Conservation (phyloP, 495 filamentous ascomycete species). For the Saxophila tyrrhenica region DNA sequence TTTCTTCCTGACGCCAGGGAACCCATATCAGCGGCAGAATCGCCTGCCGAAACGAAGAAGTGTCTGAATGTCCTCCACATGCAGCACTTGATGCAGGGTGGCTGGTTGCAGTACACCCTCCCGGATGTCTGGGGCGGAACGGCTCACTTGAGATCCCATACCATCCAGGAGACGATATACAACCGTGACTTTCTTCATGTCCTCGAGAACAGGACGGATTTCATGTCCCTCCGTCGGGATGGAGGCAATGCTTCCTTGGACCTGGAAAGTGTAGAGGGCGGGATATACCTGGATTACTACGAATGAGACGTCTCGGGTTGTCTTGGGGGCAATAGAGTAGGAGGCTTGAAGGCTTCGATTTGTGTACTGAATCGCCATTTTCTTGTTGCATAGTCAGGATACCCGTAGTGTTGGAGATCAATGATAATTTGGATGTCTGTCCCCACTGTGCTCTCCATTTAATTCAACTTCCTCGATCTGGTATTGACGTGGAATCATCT, state of each 20-base stretch:
- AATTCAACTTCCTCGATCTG: no score
- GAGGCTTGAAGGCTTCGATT: no score
- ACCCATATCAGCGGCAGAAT: neutral
- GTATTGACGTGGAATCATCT: no score
- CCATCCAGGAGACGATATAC: no score
- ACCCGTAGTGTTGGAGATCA: no score
- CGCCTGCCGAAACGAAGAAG: neutral
- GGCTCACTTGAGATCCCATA: neutral
- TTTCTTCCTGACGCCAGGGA: neutral
- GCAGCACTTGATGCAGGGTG: no score
- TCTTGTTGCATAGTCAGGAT: no score
- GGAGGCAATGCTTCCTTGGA: neutral
- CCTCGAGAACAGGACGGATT: neutral
- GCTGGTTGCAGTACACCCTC: neutral
- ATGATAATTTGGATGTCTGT: no score
- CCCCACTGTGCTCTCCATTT: no score
- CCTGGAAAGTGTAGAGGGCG: neutral
- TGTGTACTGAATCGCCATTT: no score
- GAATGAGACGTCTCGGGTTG: neutral
- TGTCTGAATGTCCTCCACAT: neutral
- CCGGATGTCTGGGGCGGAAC: neutral
- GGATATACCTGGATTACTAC: neutral
- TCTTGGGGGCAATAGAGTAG: no score
- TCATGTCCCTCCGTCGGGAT: neutral
- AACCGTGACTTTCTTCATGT: no score